Conservation (phyloP, 129 eudicot genomes). For the Helichrysum umbraculigerum region DNA sequence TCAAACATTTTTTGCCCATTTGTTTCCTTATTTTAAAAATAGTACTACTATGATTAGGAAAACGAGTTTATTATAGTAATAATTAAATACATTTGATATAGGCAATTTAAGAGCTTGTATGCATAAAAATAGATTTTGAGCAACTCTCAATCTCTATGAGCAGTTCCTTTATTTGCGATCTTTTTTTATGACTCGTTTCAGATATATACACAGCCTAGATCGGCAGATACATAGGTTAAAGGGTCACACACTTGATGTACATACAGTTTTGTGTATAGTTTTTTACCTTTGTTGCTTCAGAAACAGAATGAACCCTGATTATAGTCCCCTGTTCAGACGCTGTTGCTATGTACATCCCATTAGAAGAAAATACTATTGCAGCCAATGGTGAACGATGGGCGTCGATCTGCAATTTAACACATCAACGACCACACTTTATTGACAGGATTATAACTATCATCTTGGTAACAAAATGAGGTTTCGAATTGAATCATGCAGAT, state of each 20-base stretch:
- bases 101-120: background rate
- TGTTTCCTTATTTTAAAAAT: background rate
- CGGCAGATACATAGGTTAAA: background rate
- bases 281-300: conserved; percentile 87
- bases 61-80: background rate
- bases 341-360: conserved; percentile 90
- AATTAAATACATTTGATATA: background rate
- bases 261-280: background rate
- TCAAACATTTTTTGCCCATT: background rate
- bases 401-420: conserved; percentile 54
- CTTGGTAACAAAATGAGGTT: background rate
- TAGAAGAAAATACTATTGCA: conserved; percentile 79
- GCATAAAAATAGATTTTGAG: background rate
- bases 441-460: background rate
- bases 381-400: conserved; percentile 84
- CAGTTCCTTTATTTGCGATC: background rate
- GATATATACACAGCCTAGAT: background rate
- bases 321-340: conserved; percentile 98
- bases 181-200: background rate
- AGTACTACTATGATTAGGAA: background rate
- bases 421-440: conserved; percentile 13
- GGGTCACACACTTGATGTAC: background rate
- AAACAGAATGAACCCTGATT: conserved; percentile 82
- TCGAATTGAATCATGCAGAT: conserved; percentile 1
- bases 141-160: background rate